These are phyloP conservation scores for Heritiera fomes DNA, from an alignment of 345 rosid genomes.

Conservation along the genomic window DNA sequence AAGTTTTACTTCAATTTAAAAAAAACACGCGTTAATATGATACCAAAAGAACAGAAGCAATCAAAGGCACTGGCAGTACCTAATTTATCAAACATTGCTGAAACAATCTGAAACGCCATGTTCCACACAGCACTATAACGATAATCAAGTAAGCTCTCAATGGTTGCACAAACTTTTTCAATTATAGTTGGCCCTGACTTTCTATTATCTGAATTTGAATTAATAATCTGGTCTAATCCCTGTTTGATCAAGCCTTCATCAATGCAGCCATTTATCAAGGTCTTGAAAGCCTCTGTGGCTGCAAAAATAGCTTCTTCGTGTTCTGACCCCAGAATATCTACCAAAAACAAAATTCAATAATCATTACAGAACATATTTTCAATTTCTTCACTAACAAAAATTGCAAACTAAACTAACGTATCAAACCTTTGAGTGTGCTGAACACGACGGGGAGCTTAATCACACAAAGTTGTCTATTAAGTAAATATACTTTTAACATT, in stretches of 20 bases:
- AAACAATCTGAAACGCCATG: constrained; percentile 75
- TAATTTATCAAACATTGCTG: constrained; percentile 75
- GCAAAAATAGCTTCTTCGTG: constrained; percentile 95
- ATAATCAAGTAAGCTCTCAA: constrained; percentile 85
- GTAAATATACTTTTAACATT: constrained; percentile 60
- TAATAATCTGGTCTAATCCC: constrained; percentile 57
- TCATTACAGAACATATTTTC: background rate
- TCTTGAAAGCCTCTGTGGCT: constrained; percentile 73
- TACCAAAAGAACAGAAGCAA: background rate
- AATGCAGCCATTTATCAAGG: constrained; percentile 62
- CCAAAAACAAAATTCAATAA: constrained; percentile 27
- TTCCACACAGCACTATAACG: constrained; percentile 78
- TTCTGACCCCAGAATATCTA: constrained; percentile 85
- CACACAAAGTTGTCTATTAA: constrained; percentile 64
- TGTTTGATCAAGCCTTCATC: constrained; percentile 79
- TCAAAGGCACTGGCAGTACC: constrained; percentile 44
- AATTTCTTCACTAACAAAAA: background rate
- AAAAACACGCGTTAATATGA: background rate
- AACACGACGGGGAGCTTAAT: constrained; percentile 71
- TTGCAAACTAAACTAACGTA: background rate
- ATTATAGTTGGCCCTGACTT: constrained; percentile 71
- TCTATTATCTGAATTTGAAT: constrained; percentile 39
- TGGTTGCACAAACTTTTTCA: constrained; percentile 74
- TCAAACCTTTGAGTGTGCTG: constrained; percentile 76
- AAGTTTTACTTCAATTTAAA: constrained; percentile 10